Evolutionary conservation across 768 basidiomycete species (phyloP), one percentile per base, ranked within the genome.

Genomic region (Dioszegia crocea): DNA sequence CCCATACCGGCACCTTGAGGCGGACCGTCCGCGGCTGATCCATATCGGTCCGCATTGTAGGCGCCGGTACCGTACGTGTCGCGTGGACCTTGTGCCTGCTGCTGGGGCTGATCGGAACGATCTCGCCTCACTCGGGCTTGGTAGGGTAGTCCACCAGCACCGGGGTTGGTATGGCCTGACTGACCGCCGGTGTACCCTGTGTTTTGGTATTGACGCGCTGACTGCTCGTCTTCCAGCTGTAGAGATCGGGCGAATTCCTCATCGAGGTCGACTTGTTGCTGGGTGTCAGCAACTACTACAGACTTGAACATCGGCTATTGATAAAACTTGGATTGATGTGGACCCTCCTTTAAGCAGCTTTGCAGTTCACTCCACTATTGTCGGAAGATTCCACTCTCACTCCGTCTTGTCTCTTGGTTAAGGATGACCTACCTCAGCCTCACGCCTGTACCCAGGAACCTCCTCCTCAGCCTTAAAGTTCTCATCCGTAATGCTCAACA

Each of bases 401-500:
- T 33, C 33, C 21, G 4, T 29, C 21, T 47, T 23, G 21, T 4
- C 21, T 24, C 23, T 10, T 10, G 9, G 33, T 11, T 14, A 21
- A 56, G 33, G 17, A 14, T 12, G 56, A 71, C 73, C 58, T 56
- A 74, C 71, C 50, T 60, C 65, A 46, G 75, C 70, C 33, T 66
- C 65, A 16, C 57, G 43, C 40, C 64, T 43, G 0, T 48, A 63
- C 16, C 47, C 51, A 9, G 36, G 61, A 4, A 67, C 46, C 43
- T 70, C 66, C 38, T 70, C 66, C 31, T 74, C 71, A 3, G 70
- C 62, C 57, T 67, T 76, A 48, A 74, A 78, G 30, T 69, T 59
- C n/a, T 68, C 67, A 61, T 78, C 77, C 19, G 75, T 77, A 64
- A 78, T 71, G 19, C 64, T 62, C 33, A 78, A 61, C 39, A 78